Conservation (phyloP, 495 filamentous ascomycete species). For the Trichoderma gamsii region DNA sequence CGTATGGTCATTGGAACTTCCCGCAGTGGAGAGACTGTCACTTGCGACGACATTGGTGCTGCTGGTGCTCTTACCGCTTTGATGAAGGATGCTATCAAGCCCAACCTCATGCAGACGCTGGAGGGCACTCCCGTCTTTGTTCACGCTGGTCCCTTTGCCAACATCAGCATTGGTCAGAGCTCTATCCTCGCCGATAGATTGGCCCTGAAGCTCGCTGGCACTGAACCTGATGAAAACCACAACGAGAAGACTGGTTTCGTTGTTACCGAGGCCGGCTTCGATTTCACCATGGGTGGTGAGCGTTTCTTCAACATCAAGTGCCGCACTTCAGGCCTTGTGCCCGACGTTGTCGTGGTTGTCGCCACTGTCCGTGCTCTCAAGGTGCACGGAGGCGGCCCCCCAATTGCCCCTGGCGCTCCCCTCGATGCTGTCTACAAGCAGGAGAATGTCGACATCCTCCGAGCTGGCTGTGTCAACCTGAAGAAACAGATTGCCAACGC, state of each 20-base stretch:
- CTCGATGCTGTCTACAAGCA: slow-evolving; percentile 81
- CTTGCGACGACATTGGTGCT: slow-evolving; percentile 89
- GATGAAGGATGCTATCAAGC: slow-evolving; percentile 98
- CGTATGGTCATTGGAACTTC: slow-evolving; percentile 96
- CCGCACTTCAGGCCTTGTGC: slow-evolving; percentile 83
- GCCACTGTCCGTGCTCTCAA: slow-evolving; percentile 93
- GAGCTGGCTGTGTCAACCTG: slow-evolving; percentile 85
- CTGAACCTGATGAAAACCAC: slow-evolving; percentile 88
- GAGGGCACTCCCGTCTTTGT: slow-evolving; percentile 97
- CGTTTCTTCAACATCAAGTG: slow-evolving; percentile 99
- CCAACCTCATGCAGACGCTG: slow-evolving; percentile 96
- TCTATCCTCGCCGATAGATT: slow-evolving; percentile 92
- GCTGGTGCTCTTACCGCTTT: slow-evolving; percentile 89
- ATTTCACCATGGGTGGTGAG: slow-evolving; percentile 99
- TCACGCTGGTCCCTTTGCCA: slow-evolving; percentile 94
- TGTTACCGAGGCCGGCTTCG: slow-evolving; percentile 96
- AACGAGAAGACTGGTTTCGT: slow-evolving; percentile 83
- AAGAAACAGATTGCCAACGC: slow-evolving; percentile 92
- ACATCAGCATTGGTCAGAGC: slow-evolving; percentile 94
- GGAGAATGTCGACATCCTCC: slow-evolving; percentile 86
- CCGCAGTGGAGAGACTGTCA: slow-evolving; percentile 78
- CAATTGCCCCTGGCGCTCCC: slow-evolving; percentile 77
- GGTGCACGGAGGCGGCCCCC: slow-evolving; percentile 91
- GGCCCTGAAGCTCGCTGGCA: slow-evolving; percentile 90
- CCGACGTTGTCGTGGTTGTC: slow-evolving; percentile 90